Evolutionary conservation across 2,329 filamentous ascomycete genomes (phyloP), one percentile per base, ranked within the genome.

Genomic region (Fusarium gaditjirri): DNA sequence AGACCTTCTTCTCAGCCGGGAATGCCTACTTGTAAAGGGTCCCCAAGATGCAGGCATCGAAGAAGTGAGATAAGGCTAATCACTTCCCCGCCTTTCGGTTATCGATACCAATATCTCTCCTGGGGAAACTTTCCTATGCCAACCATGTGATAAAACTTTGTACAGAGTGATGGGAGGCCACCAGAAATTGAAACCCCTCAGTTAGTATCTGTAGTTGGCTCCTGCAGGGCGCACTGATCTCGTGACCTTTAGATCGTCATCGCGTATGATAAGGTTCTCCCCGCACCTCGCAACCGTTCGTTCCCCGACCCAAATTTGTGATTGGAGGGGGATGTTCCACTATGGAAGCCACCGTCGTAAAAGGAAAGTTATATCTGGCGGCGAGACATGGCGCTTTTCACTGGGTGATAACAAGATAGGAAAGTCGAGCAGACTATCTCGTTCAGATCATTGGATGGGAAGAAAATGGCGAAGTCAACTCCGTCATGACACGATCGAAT

Each of bases 331-430:
- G 6, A 9, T 23, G n/a, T 19, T 43, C n/a, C n/a, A 23, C 31
- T 35, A 17, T 35, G 17, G 14, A 19, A 43, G 49, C 38, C 44
- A 41, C 21, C 13, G 16, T 23, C 52, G 16, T 25, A 67, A 67
- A 17, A 39, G 70, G 70, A 70, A 72, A 53, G 65, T 57, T 49
- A 63, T 72, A 67, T 72, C 65, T 60, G n/a, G 49, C 56, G 50
- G 43, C 17, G 14, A 53, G 25, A 8, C 2, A 12, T 8, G 27
- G 49, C 46, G 16, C 33, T 38, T 38, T 42, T 44, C 25, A 38
- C 42, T 12, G 29, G 33, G 25, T 36, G 23, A 58, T 52, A 21
- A 17, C 46, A 33, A 4, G 65, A 43, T 41, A 56, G 62, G 55
- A 49, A 68, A 46, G 42, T 59, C 27, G 21, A 52, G n/a, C 46